phyloP scores from a whole-genome alignment of 805 yeast genomes.

The Pichia exigua region DNA sequence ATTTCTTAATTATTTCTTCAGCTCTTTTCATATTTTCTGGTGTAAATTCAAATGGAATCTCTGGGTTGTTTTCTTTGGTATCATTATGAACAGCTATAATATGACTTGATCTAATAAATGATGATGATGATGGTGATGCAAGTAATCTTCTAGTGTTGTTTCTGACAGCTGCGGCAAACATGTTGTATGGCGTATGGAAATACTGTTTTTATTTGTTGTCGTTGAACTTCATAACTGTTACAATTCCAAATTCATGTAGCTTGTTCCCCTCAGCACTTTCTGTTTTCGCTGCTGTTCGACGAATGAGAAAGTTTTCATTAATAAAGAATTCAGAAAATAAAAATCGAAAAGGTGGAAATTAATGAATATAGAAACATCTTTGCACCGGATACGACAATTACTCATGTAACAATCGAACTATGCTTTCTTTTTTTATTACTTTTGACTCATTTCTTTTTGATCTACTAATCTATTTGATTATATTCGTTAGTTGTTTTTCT shows the following conservation, averaged over 20 bases:
- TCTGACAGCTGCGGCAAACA: constrained; percentile 5
- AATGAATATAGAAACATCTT: background rate
- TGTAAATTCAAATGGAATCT: constrained; percentile 65
- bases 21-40: constrained; percentile 60
- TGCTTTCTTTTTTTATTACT: too few relatives aligned
- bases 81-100: constrained; percentile 62
- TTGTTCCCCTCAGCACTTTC: background rate
- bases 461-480: too few relatives aligned
- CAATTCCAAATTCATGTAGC: background rate
- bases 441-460: too few relatives aligned
- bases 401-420: too few relatives aligned
- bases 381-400: background rate
- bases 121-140: background rate
- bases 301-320: background rate
- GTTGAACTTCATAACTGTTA: background rate
- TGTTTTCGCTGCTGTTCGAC: background rate
- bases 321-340: background rate
- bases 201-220: background rate
- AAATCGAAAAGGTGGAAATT: background rate
- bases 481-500: background rate
- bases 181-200: background rate
- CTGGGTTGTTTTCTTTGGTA: constrained; percentile 56
- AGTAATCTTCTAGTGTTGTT: constrained; percentile 4
- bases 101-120: constrained; percentile 21
- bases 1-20: constrained; percentile 65